Evolutionary conservation across 1,284 basidiomycete genomes (phyloP).

Genomic region (Hymenochaete sp.): DNA sequence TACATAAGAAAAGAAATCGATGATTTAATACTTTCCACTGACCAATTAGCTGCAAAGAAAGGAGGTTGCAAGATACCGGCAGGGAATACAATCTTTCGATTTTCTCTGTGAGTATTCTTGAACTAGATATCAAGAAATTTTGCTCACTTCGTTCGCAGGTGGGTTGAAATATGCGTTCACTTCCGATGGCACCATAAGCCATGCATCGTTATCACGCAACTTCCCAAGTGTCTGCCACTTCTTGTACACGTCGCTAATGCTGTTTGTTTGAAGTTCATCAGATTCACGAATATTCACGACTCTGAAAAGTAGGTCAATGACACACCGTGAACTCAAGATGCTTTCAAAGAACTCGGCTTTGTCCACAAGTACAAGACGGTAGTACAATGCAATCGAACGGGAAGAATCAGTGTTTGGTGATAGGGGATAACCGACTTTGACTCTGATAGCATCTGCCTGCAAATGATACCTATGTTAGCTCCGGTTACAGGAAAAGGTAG

Average conservation of each 20-base stretch:
- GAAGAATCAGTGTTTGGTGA: conserved; percentile 77
- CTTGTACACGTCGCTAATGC: conserved; percentile 50
- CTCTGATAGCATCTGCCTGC: conserved; percentile 65
- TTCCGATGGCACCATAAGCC: conserved; percentile 82
- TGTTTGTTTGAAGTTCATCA: conserved; percentile 24
- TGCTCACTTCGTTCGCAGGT: conserved; percentile 62
- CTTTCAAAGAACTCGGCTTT: conserved; percentile 79
- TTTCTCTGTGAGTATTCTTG: background rate
- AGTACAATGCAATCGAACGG: conserved; percentile 67
- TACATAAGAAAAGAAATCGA: conserved; percentile 3
- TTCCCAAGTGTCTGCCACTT: conserved; percentile 74
- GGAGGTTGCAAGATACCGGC: conserved; percentile 91
- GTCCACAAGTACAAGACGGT: conserved; percentile 59
- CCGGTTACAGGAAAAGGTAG: background rate
- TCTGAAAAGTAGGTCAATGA: conserved; percentile 13
- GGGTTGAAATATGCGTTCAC: conserved; percentile 82
- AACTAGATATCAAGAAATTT: background rate
- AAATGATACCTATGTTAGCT: background rate
- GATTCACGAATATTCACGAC: conserved; percentile 2
- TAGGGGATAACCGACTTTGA: conserved; percentile 86
- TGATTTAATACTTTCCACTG: conserved; percentile 15
- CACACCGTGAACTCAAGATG: conserved; percentile 57
- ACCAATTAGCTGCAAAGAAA: conserved; percentile 86
- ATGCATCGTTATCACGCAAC: conserved; percentile 62
- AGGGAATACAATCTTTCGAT: conserved; percentile 82